These are phyloP conservation scores for Trichoderma asperelloides DNA, from an alignment of 495 filamentous ascomycete genomes.

Conservation along the genomic window DNA sequence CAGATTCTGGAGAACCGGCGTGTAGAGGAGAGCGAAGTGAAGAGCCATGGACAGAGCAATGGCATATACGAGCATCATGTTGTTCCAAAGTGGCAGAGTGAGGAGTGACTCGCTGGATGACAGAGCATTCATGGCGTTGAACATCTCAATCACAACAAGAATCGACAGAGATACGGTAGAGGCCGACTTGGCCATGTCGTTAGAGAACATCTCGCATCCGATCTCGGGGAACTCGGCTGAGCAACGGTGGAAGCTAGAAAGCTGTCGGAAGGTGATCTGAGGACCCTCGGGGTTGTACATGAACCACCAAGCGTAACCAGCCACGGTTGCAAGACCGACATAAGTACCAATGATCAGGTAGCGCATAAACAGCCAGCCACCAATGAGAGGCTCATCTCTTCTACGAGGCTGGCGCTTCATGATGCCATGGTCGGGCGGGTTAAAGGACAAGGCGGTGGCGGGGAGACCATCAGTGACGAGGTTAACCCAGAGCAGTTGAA, in stretches of 20 bases:
- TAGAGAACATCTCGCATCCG: conserved; percentile 88
- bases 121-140: conserved; percentile 98
- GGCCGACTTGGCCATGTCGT: conserved; percentile 81
- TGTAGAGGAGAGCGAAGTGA: conserved; percentile 91
- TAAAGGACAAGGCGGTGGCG: conserved; percentile 94
- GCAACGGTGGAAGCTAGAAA: conserved; percentile 93
- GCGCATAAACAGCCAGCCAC: conserved; percentile 94
- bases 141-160: conserved; percentile 98
- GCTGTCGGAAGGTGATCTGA: conserved; percentile 84
- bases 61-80: conserved; percentile 94
- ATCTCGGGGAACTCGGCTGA: conserved; percentile 77
- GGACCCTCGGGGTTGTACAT: conserved; percentile 91
- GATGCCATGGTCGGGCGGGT: conserved; percentile 92
- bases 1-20: conserved; percentile 75
- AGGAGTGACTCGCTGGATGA: conserved; percentile 91
- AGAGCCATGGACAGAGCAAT: conserved; percentile 91
- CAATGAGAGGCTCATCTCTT: conserved; percentile 84
- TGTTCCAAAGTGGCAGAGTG: conserved; percentile 89
- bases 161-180: conserved; percentile 90
- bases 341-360: conserved; percentile 96
- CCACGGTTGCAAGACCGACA: conserved; percentile 90
- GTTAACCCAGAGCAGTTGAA: conserved; percentile 98
- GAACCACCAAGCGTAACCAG: conserved; percentile 99
- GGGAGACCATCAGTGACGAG: conserved; percentile 96
- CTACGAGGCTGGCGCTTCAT: conserved; percentile 88